Base-by-base conservation (phyloP, 495 filamentous ascomycete genomes). In the Hypoxylon lienhwacheense region DNA sequence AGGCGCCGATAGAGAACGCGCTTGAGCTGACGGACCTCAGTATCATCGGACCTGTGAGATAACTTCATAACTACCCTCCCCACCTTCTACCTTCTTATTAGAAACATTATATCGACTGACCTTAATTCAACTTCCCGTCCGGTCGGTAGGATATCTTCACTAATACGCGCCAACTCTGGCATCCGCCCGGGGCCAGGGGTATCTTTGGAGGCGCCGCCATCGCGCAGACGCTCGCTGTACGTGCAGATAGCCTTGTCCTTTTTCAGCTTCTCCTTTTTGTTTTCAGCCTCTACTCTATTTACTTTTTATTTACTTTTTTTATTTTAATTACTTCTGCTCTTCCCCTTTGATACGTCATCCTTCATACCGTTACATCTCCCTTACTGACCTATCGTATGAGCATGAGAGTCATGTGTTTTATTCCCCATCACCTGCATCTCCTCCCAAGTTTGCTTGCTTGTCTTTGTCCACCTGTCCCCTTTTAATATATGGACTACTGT, bases 181-280 rank as follows among this genome's bases (percentile, higher is more conserved):
- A 95, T 51, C 92, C 93, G 0, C 83, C 86, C 0, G 91, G 90
- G 10, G 93, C 92, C 11, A 85, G 93, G 20, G 92, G 93, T 34
- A 87, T 98, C 63, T 98, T 90, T 66, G 93, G 93, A 63, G 93
- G 93, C 53, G 82, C 86, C 31, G 90, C 90, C 1, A 97, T 98
- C 52, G 91, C 93, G 54, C 92, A 97, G 77, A 91, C 81, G 59
- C 82, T 98, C 21, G 80, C 85, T n/a, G 64, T 67, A 67, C 5
- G 64, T 46, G 3, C n/a, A 14, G 8, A 16, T 21, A 15, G 1
- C 15, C 25, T 16, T 7, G 11, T 26, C 11, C 12, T 14, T 29
- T 26, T 20, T 42, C 22, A 16, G 15, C 22, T 17, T 12, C 16
- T 48, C 5, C 33, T 7, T 14, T 33, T 26, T 55, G 7, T 5